Conservation (phyloP, 768 basidiomycete genomes). For the Mycena sanguinolenta region DNA sequence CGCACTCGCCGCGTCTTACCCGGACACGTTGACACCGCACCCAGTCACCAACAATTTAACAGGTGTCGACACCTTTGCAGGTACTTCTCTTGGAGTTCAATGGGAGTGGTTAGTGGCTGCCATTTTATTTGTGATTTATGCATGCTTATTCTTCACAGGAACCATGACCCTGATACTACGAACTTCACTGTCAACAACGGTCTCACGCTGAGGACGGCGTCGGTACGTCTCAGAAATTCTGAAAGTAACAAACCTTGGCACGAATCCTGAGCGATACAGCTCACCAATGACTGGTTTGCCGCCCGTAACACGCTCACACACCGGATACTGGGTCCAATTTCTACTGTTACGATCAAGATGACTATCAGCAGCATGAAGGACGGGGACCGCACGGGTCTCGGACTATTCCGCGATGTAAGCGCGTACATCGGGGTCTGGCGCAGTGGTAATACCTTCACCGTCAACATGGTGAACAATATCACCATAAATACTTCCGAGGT, state of each 20-base stretch:
- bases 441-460: conserved; percentile 9
- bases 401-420: conserved; percentile 36
- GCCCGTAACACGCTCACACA: conserved; percentile 40
- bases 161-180: conserved; percentile 38
- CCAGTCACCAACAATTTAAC: conserved; percentile 24
- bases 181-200: conserved; percentile 36
- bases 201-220: conserved; percentile 36
- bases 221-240: conserved; percentile 24
- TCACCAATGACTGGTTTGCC: conserved; percentile 33
- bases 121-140: neutral
- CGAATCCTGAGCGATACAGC: no score
- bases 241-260: no score
- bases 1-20: conserved; percentile 32
- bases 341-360: conserved; percentile 36
- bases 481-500: conserved; percentile 35
- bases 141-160: conserved; percentile 10
- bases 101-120: conserved; percentile 35
- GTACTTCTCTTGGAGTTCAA: conserved; percentile 28
- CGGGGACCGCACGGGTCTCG: conserved; percentile 39
- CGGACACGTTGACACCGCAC: conserved; percentile 26
- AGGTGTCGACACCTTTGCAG: conserved; percentile 35
- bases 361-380: conserved; percentile 30
- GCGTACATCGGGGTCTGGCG: conserved; percentile 36
- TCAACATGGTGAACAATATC: conserved; percentile 35
- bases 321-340: conserved; percentile 35